Evolutionary conservation across 2,329 filamentous ascomycete genomes (phyloP), one percentile per base, ranked within the genome.

Genomic region (Verticillium tricorpus): DNA sequence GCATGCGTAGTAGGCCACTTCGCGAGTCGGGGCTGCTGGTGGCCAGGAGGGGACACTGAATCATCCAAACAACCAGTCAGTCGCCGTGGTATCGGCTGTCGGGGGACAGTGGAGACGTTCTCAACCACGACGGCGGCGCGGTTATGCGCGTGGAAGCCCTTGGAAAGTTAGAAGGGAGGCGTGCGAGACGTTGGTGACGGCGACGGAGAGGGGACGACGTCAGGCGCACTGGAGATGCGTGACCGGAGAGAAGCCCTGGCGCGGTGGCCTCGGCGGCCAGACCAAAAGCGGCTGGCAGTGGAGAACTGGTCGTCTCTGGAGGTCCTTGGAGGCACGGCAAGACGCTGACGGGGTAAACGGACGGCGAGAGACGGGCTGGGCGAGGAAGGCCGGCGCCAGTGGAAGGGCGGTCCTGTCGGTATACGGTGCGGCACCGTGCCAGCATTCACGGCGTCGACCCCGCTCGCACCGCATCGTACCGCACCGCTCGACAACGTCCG

Each of bases 381-480:
- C 40, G 7, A 22, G n/a, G 15, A 50, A n/a, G n/a, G n/a, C 40
- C 40, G 40, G 40, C 19, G 40, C n/a, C 19, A 50, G 40, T 50
- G 40, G 40, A 25, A 25, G 19, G 40, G n/a, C 7, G 40, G 17
- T 22, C 40, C 40, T 50, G n/a, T 7, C n/a, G 40, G 40, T 50
- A 50, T 50, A 50, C 40, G 40, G 40, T 50, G 40, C 40, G 40
- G 40, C 40, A 50, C 40, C 40, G 40, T 50, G 40, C n/a, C 17
- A 19, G 40, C 17, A 17, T 50, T 22, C 12, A n/a, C 40, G 40
- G 40, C 40, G n/a, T 22, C 3, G 22, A n/a, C 40, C 40, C 40
- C 40, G 40, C 57, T 60, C 57, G 62, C 62, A 61, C 54, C 60
- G 31, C 61, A 56, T 60, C 57, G 45, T 52, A 62, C 56, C 35